Evolutionary conservation across 2,329 filamentous ascomycete species (phyloP).

Genomic region (Rutstroemia sp.): DNA sequence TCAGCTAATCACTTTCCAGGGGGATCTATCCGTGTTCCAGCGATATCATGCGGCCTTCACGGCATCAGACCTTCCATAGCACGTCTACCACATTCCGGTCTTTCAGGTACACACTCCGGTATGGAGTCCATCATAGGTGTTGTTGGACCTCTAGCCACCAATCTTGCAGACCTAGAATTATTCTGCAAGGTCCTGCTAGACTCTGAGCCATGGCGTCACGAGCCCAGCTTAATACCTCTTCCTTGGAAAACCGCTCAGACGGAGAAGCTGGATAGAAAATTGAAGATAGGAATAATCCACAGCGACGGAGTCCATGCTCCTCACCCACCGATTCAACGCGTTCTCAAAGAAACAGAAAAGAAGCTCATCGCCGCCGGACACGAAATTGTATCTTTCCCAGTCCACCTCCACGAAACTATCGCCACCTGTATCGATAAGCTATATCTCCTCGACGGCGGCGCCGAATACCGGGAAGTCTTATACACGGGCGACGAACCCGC

Average conservation of each 20-base stretch:
- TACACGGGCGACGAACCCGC: constrained; percentile 12
- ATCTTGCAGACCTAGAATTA: constrained; percentile 38
- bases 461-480: constrained; percentile 11
- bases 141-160: constrained; percentile 39
- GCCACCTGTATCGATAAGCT: background rate
- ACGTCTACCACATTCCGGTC: constrained; percentile 16
- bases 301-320: constrained; percentile 16
- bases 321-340: constrained; percentile 11
- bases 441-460: constrained; percentile 15
- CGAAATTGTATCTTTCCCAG: background rate
- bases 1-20: background rate
- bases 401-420: background rate
- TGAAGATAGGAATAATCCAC: constrained; percentile 31
- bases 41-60: constrained; percentile 40
- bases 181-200: constrained; percentile 4
- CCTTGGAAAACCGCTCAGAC: constrained; percentile 34
- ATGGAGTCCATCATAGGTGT: constrained; percentile 41
- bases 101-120: constrained; percentile 40
- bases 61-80: constrained; percentile 28
- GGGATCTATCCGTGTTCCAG: constrained; percentile 23
- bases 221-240: constrained; percentile 43
- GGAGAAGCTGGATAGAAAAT: constrained; percentile 18
- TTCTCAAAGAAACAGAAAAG: background rate
- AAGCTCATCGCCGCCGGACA: background rate
- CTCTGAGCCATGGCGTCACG: constrained; percentile 40